phyloP scores from a whole-genome alignment of 768 basidiomycete genomes.

The Boletus vinaceobasis region DNA sequence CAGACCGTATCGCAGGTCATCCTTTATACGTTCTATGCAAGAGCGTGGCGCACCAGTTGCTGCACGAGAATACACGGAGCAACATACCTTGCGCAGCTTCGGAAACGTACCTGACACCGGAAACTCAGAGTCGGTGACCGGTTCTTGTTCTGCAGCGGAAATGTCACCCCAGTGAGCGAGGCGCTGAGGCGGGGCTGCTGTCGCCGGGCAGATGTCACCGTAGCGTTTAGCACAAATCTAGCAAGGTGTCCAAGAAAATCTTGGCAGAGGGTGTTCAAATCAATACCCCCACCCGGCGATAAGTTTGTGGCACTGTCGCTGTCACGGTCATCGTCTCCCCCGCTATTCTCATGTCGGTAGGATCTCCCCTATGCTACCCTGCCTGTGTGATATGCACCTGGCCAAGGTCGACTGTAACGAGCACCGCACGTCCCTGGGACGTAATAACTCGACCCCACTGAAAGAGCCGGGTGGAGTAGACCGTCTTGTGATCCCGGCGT shows the following conservation, averaged over 20 bases:
- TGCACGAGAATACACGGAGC: background rate
- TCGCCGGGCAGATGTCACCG: constrained; percentile 1
- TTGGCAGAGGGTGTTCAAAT: no score
- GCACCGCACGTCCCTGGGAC: no score
- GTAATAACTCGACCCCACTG: no score
- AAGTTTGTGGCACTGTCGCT: background rate
- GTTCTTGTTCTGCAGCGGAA: background rate
- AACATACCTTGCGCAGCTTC: background rate
- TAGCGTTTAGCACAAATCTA: background rate
- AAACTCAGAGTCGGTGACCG: background rate
- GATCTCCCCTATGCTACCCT: background rate
- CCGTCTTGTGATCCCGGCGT: background rate
- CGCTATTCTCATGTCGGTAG: constrained; percentile 5
- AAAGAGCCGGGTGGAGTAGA: background rate
- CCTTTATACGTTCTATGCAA: constrained; percentile 13
- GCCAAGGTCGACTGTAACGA: background rate
- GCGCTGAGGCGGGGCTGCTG: background rate
- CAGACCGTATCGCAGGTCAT: background rate
- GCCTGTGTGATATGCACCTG: background rate
- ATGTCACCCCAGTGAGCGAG: constrained; percentile 4
- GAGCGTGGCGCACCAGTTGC: background rate
- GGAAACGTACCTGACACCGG: background rate
- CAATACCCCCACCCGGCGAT: no score
- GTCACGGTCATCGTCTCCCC: background rate
- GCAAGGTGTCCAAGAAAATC: background rate